Evolutionary conservation across 2,329 filamentous ascomycete species (phyloP).

Genomic region (Biscogniauxia mediterranea): DNA sequence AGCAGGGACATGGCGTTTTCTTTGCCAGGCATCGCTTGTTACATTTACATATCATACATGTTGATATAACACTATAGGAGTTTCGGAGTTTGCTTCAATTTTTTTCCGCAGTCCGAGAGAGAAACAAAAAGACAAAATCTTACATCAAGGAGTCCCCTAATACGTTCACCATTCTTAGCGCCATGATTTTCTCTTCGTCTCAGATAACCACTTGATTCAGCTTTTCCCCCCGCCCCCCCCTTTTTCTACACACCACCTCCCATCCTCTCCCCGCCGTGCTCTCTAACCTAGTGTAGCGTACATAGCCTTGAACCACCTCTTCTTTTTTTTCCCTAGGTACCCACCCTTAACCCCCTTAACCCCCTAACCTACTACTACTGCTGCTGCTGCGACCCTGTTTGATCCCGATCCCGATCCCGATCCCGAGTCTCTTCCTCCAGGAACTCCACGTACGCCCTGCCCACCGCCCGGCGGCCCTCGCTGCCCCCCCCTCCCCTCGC

Average conservation of each 20-base stretch:
- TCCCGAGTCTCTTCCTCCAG: conserved; percentile 18
- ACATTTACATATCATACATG: conserved; percentile 3
- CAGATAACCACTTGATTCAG: not conserved
- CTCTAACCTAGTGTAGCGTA: too few relatives aligned
- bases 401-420: too few relatives aligned
- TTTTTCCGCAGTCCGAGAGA: not conserved
- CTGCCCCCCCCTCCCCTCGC: conserved; percentile 23
- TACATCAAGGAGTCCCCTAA: not conserved
- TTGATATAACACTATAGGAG: conserved; percentile 8
- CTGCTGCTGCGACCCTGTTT: not conserved
- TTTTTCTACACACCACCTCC: too few relatives aligned
- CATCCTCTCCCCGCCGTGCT: not conserved
- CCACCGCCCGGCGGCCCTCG: conserved; percentile 24
- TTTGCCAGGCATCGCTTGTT: conserved; percentile 2
- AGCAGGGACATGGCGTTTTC: conserved; percentile 9
- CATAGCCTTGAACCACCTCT: too few relatives aligned
- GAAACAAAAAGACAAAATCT: not conserved
- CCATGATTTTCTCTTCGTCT: not conserved
- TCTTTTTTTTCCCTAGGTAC: too few relatives aligned
- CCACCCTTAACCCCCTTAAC: too few relatives aligned
- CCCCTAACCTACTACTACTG: conserved; percentile 1
- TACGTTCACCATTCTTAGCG: too few relatives aligned
- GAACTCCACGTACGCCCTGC: conserved; percentile 24
- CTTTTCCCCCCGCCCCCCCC: too few relatives aligned
- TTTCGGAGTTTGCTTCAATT: conserved; percentile 11